phyloP scores from a whole-genome alignment of 768 basidiomycete species.

The Coprinopsis marcescibilis region DNA sequence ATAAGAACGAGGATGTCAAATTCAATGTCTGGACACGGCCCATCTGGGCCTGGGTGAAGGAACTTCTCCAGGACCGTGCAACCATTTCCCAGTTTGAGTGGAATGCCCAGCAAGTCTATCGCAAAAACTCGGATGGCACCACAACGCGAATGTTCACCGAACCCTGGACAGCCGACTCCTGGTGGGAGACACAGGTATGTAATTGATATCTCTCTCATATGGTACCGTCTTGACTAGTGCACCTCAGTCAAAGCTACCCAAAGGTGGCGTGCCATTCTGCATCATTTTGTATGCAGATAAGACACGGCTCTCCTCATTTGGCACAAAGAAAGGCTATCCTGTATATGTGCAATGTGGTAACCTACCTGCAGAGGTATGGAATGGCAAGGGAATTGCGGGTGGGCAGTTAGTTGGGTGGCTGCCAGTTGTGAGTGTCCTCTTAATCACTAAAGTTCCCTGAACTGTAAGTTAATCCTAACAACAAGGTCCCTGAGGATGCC shows the following conservation, averaged over 20 bases:
- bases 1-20: too few relatives aligned
- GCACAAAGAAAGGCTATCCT: slow-evolving; percentile 30
- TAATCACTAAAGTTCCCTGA: neutral
- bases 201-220: too few relatives aligned
- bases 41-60: too few relatives aligned
- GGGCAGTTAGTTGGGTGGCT: slow-evolving; percentile 27
- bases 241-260: slow-evolving; percentile 14
- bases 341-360: slow-evolving; percentile 26
- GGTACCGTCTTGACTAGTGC: too few relatives aligned
- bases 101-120: too few relatives aligned
- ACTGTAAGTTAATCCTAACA: neutral
- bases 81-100: too few relatives aligned
- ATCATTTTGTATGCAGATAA: slow-evolving; percentile 36
- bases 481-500: neutral
- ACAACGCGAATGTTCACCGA: too few relatives aligned
- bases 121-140: too few relatives aligned
- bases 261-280: slow-evolving; percentile 20
- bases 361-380: slow-evolving; percentile 17
- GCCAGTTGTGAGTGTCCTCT: slow-evolving; percentile 22
- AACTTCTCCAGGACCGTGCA: too few relatives aligned
- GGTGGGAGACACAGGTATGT: too few relatives aligned
- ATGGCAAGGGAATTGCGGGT: neutral
- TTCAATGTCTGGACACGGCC: too few relatives aligned
- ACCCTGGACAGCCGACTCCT: too few relatives aligned
- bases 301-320: slow-evolving; percentile 30